phyloP scores from a whole-genome alignment of 2,329 filamentous ascomycete genomes.

The Corynespora cassiicola region DNA sequence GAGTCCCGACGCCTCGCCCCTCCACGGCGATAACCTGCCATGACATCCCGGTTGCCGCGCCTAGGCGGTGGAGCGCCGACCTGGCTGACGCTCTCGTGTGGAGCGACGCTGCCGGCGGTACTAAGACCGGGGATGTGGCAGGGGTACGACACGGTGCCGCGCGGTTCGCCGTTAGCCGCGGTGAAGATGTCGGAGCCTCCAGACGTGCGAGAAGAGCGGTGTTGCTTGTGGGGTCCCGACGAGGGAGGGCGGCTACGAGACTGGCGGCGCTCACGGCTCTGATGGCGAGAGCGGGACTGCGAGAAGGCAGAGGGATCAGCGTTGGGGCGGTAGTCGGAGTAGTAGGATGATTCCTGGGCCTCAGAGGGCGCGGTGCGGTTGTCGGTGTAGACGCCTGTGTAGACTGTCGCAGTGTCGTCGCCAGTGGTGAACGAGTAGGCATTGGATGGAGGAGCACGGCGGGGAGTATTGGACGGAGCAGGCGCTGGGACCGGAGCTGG shows the following conservation, averaged over 20 bases:
- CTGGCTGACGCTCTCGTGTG: slow-evolving; percentile 48
- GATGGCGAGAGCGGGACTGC: slow-evolving; percentile 24
- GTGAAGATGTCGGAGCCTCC: slow-evolving; percentile 43
- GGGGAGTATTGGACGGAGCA: too few relatives aligned
- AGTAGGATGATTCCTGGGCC: slow-evolving; percentile 43
- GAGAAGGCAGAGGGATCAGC: slow-evolving; percentile 36
- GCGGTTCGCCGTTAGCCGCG: slow-evolving; percentile 46
- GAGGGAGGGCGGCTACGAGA: slow-evolving; percentile 39
- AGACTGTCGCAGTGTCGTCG: slow-evolving; percentile 49
- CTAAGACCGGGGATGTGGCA: slow-evolving; percentile 64
- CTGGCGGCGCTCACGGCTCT: slow-evolving; percentile 12
- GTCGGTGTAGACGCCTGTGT: slow-evolving; percentile 48
- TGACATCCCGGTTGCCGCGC: slow-evolving; percentile 45
- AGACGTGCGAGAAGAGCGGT: slow-evolving; percentile 34
- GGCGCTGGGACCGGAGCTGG: too few relatives aligned
- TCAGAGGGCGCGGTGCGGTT: slow-evolving; percentile 40
- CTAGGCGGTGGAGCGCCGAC: slow-evolving; percentile 44
- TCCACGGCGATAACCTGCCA: slow-evolving; percentile 50
- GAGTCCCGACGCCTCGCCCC: slow-evolving; percentile 58
- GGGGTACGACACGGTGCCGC: slow-evolving; percentile 62
- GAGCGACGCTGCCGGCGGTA: slow-evolving; percentile 39
- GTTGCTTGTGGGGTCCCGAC: slow-evolving; percentile 41
- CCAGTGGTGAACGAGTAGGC: slow-evolving; percentile 59
- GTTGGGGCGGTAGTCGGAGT: slow-evolving; percentile 49
- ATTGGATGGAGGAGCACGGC: slow-evolving; percentile 43